These are phyloP conservation scores for Verbascum thapsus DNA, from an alignment of 257 asterid species.

Conservation along the genomic window DNA sequence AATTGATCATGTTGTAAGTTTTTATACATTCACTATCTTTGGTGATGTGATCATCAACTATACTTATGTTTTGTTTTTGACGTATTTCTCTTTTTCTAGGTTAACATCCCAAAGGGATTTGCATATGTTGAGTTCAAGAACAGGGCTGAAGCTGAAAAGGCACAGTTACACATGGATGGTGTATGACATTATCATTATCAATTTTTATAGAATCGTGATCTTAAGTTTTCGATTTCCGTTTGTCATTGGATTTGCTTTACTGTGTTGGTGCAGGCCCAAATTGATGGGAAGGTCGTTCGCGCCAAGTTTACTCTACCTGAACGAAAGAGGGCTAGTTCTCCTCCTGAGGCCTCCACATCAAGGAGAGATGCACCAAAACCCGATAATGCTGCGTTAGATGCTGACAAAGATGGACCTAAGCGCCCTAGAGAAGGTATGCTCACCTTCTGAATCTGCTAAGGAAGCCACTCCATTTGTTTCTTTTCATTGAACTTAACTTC, in stretches of 20 bases:
- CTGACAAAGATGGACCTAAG: conserved; percentile 71
- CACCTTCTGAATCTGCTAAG: conserved; percentile 11
- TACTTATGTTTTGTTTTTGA: not conserved
- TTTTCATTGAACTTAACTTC: conserved; percentile 10
- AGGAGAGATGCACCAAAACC: conserved; percentile 67
- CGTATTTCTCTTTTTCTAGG: conserved; percentile 48
- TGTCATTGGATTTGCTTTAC: conserved; percentile 16
- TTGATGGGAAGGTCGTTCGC: conserved; percentile 90
- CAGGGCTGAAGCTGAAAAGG: conserved; percentile 96
- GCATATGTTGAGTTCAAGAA: conserved; percentile 93
- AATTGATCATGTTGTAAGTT: conserved; percentile 76
- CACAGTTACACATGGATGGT: conserved; percentile 82
- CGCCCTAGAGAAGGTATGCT: conserved; percentile 70
- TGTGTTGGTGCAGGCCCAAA: conserved; percentile 72
- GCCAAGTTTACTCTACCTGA: conserved; percentile 93
- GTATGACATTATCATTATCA: conserved; percentile 62
- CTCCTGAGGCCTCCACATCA: conserved; percentile 65
- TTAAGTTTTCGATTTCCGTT: not conserved
- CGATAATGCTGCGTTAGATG: conserved; percentile 62
- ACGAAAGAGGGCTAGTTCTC: conserved; percentile 73
- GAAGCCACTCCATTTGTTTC: no score
- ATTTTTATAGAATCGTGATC: conserved; percentile 2
- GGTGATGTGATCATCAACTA: not conserved
- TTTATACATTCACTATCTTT: conserved; percentile 5
- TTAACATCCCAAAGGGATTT: conserved; percentile 90